Conservation (phyloP, 1,139 yeast species). For the Pichia sp. region DNA sequence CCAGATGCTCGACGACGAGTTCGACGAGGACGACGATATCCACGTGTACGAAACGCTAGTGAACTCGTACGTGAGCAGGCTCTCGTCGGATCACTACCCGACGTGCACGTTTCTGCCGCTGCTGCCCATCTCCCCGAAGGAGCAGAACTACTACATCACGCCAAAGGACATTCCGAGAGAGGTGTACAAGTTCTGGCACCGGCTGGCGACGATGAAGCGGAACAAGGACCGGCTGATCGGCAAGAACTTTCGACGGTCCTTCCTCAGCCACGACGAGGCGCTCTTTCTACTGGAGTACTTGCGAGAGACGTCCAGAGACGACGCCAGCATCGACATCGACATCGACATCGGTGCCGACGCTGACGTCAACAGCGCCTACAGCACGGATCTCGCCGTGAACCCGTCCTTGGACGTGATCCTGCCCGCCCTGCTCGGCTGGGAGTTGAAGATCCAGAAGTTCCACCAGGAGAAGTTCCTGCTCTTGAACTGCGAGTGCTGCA, state of each 20-base stretch:
- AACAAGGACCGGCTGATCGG: constrained; percentile 19
- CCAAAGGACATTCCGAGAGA: constrained; percentile 27
- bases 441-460: constrained; percentile 28
- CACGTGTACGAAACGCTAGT: constrained; percentile 21
- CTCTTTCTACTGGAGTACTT: constrained; percentile 11
- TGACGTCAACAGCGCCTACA: not conserved
- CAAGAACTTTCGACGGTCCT: constrained; percentile 9
- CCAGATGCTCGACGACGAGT: constrained; percentile 11
- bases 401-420: constrained; percentile 15
- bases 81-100: constrained; percentile 29
- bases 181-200: constrained; percentile 19
- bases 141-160: constrained; percentile 25
- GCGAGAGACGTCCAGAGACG: not conserved
- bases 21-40: constrained; percentile 13
- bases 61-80: constrained; percentile 24
- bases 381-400: not conserved
- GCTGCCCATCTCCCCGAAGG: constrained; percentile 19
- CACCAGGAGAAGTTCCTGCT: constrained; percentile 27
- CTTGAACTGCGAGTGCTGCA: constrained; percentile 32
- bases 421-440: constrained; percentile 35
- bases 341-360: too few relatives aligned
- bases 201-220: constrained; percentile 16
- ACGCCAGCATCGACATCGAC: constrained; percentile 8
- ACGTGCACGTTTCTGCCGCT: constrained; percentile 24
- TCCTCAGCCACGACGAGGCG: constrained; percentile 13